These are phyloP conservation scores for Aspergillus sp. DNA, from an alignment of 2,329 filamentous ascomycete genomes.

Conservation along the genomic window DNA sequence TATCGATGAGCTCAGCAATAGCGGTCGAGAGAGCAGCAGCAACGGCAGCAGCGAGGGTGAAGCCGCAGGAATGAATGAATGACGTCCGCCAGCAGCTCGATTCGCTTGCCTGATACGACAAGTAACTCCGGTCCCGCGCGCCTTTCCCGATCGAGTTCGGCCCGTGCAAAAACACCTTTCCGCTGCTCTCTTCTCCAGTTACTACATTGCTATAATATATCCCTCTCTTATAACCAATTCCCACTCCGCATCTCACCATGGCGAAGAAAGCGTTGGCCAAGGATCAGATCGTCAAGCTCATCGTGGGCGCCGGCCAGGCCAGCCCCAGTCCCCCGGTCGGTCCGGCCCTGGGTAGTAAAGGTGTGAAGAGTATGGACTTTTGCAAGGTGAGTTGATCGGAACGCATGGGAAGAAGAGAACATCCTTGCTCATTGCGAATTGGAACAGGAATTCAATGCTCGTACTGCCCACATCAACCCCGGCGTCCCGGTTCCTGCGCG, in stretches of 20 bases:
- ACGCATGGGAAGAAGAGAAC: not conserved
- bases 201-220: not conserved
- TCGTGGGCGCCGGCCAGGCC: slow-evolving; percentile 93
- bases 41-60: not conserved
- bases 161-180: slow-evolving; percentile 9
- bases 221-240: not conserved
- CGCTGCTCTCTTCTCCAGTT: not conserved
- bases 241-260: slow-evolving; percentile 39
- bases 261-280: slow-evolving; percentile 51
- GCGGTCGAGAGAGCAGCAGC: not conserved
- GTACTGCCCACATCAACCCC: slow-evolving; percentile 77
- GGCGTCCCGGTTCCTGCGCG: slow-evolving; percentile 88
- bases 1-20: not conserved
- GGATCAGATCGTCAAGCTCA: slow-evolving; percentile 90
- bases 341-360: slow-evolving; percentile 93
- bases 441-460: slow-evolving; percentile 88
- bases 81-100: slow-evolving; percentile 15
- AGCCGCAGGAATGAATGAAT: slow-evolving; percentile 7
- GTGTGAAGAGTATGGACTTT: slow-evolving; percentile 99
- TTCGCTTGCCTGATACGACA: slow-evolving; percentile 12
- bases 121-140: slow-evolving; percentile 18
- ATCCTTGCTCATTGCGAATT: slow-evolving; percentile 6
- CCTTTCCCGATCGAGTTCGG: slow-evolving; percentile 10
- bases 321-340: slow-evolving; percentile 94
- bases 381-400: slow-evolving; percentile 71